A percentile compares a stretch with the other conserved stretches of the same genome.
phyloP scores from a whole-genome alignment of 2,329 filamentous ascomycete genomes.

The Penicillium sclerotigenum region DNA sequence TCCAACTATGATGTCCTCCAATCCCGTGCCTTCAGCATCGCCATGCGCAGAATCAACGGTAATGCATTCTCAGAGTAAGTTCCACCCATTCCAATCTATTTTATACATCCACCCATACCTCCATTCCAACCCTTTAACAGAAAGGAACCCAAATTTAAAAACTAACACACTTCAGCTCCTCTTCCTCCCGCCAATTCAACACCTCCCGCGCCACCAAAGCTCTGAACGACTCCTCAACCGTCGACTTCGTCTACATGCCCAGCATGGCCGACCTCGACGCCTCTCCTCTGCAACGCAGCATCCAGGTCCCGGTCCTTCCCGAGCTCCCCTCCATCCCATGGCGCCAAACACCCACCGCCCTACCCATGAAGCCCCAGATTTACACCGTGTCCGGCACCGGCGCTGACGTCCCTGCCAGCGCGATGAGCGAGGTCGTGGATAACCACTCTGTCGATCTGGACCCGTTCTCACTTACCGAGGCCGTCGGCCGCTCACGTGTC shows the following conservation, averaged over 20 bases:
- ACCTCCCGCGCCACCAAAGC: constrained; percentile 57
- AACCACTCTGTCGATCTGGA: constrained; percentile 56
- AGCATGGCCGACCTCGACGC: constrained; percentile 46
- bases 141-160: constrained; percentile 11
- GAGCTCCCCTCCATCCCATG: constrained; percentile 35
- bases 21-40: constrained; percentile 55
- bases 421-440: constrained; percentile 59
- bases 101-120: neutral
- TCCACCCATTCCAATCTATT: neutral
- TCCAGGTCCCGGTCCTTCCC: constrained; percentile 53
- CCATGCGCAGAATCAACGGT: constrained; percentile 49
- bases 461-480: constrained; percentile 55
- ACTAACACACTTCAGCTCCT: constrained; percentile 48
- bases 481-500: constrained; percentile 41
- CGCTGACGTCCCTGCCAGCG: constrained; percentile 48
- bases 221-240: constrained; percentile 57
- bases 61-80: constrained; percentile 41
- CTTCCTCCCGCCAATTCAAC: constrained; percentile 57
- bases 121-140: neutral
- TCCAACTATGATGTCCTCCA: constrained; percentile 53
- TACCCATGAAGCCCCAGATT: constrained; percentile 56
- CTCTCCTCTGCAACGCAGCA: constrained; percentile 32
- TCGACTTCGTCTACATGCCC: constrained; percentile 63
- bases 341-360: constrained; percentile 16
- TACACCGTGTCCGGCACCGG: constrained; percentile 48